Conservation (phyloP, 805 yeast species). For the Priceomyces haplophilus region DNA sequence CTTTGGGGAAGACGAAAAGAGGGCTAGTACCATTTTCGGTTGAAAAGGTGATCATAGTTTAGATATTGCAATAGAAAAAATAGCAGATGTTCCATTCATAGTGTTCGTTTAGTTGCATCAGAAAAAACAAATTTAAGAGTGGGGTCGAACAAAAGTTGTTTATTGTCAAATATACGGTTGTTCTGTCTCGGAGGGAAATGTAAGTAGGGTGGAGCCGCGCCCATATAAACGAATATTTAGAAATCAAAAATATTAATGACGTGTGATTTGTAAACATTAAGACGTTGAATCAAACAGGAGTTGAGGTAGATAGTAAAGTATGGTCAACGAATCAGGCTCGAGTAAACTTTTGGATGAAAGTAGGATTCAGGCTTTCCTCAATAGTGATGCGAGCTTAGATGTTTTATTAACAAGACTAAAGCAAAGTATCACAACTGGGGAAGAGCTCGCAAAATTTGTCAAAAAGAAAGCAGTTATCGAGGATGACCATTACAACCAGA, state of each 20-base stretch:
- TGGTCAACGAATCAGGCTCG: conserved; percentile 11
- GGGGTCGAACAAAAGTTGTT: no score
- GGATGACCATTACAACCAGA: conserved; percentile 71
- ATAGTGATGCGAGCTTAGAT: conserved; percentile 75
- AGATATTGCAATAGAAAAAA: neutral
- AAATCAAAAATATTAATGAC: no score
- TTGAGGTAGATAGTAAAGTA: neutral
- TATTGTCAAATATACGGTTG: neutral
- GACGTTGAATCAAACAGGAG: no score
- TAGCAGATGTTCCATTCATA: no score
- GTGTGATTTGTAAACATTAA: no score
- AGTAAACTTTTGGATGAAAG: conserved; percentile 43
- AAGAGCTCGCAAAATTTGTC: conserved; percentile 76
- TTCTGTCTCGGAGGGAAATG: neutral
- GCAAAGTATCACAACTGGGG: conserved; percentile 76
- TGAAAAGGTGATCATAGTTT: neutral
- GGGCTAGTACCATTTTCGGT: conserved; percentile 17
- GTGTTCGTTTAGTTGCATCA: no score
- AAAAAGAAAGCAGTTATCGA: conserved; percentile 76
- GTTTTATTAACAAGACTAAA: conserved; percentile 69
- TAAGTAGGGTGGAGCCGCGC: neutral
- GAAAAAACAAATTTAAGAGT: no score
- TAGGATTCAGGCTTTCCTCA: conserved; percentile 49
- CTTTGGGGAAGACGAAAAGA: conserved; percentile 33
- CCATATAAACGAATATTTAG: neutral